Percentiles rank a stretch among this genome's conserved stretches.
Conservation (phyloP, 257 asterid species). For the Solanum ahanhuiri region DNA sequence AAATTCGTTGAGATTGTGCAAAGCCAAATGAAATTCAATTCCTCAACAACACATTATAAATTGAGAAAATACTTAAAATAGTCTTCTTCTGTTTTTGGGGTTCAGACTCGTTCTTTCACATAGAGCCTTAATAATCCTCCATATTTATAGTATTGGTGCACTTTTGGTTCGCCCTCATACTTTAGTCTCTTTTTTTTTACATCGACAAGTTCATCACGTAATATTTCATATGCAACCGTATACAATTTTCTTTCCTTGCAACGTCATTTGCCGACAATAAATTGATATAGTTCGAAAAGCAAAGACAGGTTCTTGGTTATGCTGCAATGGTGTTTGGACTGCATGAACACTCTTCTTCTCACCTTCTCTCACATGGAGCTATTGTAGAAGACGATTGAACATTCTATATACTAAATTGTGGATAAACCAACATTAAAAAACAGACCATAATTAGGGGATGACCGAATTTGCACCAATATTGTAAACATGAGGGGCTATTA, state of each 20-base stretch:
- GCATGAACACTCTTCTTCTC: not conserved
- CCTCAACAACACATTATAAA: not conserved
- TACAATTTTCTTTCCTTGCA: not conserved
- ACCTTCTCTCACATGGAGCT: not conserved
- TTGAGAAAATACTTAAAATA: not conserved
- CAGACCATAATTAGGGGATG: no score
- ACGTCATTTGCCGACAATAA: not conserved
- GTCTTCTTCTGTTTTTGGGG: no score
- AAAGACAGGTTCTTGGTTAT: not conserved
- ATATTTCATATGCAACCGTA: not conserved
- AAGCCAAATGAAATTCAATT: not conserved
- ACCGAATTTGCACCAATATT: not conserved
- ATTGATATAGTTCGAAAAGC: not conserved
- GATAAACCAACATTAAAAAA: no score
- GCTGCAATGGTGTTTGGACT: not conserved
- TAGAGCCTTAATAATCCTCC: not conserved
- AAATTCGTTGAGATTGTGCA: not conserved
- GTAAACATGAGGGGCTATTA: no score
- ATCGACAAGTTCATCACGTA: not conserved
- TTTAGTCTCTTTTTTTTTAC: no score
- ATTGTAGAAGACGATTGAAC: not conserved
- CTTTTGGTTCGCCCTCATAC: not conserved
- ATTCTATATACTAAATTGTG: not conserved
- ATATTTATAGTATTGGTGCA: not conserved
- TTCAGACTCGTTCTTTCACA: no score